phyloP scores from a whole-genome alignment of 2,329 filamentous ascomycete genomes.

The Dryadomyces sulphureus region DNA sequence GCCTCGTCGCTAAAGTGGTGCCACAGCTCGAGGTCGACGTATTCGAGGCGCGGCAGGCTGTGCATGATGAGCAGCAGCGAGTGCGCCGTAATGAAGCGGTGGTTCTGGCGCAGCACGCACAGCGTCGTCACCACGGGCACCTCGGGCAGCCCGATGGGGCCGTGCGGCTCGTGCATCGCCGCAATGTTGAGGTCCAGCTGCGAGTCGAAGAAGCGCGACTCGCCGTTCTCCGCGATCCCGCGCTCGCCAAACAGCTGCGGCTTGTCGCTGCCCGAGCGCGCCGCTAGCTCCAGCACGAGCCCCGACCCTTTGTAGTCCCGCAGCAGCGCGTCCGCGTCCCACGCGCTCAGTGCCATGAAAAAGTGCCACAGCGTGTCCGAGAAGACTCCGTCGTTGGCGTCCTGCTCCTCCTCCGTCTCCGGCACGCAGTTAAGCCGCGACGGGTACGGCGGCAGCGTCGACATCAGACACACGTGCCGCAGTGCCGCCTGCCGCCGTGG shows the following conservation, averaged over 20 bases:
- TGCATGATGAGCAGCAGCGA: conserved; percentile 11
- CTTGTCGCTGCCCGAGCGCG: conserved; percentile 11
- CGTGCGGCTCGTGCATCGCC: conserved; percentile 10
- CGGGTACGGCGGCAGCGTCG: conserved; percentile 13
- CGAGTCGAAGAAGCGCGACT: conserved; percentile 6
- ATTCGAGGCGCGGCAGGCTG: conserved; percentile 10
- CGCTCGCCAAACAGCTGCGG: conserved; percentile 3
- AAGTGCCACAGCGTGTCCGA: conserved; percentile 13
- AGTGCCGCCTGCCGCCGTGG: conserved; percentile 11
- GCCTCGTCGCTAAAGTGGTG: conserved; percentile 6
- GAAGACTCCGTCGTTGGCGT: conserved; percentile 14
- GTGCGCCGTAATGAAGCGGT: conserved; percentile 12
- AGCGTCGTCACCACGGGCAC: conserved; percentile 10
- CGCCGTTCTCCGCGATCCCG: conserved; percentile 2
- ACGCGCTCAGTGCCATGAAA: conserved; percentile 13
- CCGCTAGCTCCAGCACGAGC: conserved; percentile 14
- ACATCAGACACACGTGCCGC: conserved; percentile 11
- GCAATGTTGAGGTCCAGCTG: conserved; percentile 6
- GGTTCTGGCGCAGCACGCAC: conserved; percentile 11
- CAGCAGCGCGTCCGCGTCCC: conserved; percentile 9
- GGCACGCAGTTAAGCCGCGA: conserved; percentile 8
- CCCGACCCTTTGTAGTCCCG: conserved; percentile 4
- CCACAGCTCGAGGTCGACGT: conserved; percentile 12
- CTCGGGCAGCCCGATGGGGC: conserved; percentile 11
- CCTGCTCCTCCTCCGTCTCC: conserved; percentile 14